These are phyloP conservation scores for Schoenoplectus tabernaemontani DNA, from an alignment of 202 grass and related monocot species.

Conservation along the genomic window DNA sequence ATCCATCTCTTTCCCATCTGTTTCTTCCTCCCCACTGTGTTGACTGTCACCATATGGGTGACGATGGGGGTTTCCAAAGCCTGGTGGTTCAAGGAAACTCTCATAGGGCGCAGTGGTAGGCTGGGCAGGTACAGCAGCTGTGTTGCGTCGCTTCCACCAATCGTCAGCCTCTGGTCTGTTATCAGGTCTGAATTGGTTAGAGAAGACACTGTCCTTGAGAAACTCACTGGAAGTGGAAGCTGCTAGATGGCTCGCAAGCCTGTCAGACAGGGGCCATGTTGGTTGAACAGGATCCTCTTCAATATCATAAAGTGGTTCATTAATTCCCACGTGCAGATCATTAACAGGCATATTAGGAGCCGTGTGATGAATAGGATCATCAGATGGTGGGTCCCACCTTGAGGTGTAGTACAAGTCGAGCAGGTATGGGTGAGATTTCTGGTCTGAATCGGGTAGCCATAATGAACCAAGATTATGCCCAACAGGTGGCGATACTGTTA, in stretches of 20 bases:
- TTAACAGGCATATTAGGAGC: slow-evolving; percentile 12
- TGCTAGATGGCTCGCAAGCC: slow-evolving; percentile 42
- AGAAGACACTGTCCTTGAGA: slow-evolving; percentile 29
- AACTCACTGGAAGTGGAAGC: slow-evolving; percentile 60
- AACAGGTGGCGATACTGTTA: slow-evolving; percentile 14
- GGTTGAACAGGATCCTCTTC: slow-evolving; percentile 26
- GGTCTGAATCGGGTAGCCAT: slow-evolving; percentile 48
- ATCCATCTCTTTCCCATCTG: slow-evolving; percentile 27
- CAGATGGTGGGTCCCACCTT: slow-evolving; percentile 28
- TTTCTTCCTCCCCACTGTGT: slow-evolving; percentile 27
- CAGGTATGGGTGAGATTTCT: slow-evolving; percentile 62
- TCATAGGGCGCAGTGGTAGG: not conserved
- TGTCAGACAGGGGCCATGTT: slow-evolving; percentile 28
- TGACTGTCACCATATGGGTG: slow-evolving; percentile 21
- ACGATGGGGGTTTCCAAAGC: slow-evolving; percentile 31
- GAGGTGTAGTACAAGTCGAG: slow-evolving; percentile 81
- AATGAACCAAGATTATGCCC: slow-evolving; percentile 44
- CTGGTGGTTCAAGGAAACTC: slow-evolving; percentile 13
- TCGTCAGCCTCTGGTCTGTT: not conserved
- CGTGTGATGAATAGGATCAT: slow-evolving; percentile 17
- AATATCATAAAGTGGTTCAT: slow-evolving; percentile 37
- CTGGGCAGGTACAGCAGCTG: not conserved
- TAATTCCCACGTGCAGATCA: slow-evolving; percentile 11
- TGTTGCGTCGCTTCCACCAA: not conserved
- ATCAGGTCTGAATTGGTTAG: not conserved